These are phyloP conservation scores for Teratosphaeria viscida DNA, from an alignment of 2,329 filamentous ascomycete genomes.

Conservation along the genomic window DNA sequence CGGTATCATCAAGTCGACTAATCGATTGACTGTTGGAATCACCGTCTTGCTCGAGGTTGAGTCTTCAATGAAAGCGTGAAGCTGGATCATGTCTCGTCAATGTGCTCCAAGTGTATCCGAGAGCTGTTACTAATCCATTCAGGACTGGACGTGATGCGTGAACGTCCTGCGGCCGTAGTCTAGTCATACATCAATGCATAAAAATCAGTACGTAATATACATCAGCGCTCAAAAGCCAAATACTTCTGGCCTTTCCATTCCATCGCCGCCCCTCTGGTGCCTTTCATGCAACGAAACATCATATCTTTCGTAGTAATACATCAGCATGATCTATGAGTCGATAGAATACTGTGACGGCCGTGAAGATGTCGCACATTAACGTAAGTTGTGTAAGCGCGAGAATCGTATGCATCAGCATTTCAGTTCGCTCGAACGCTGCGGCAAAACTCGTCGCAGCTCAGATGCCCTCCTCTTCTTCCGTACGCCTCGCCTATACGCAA, in stretches of 20 bases:
- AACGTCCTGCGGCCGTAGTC: not conserved
- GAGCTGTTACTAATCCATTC: not conserved
- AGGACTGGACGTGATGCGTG: not conserved
- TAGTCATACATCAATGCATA: not conserved
- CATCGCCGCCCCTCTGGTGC: not conserved
- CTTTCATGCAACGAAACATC: not conserved
- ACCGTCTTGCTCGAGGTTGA: not conserved
- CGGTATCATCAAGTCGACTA: too few species aligned
- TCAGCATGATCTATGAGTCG: not conserved
- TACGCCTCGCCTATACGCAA: not conserved
- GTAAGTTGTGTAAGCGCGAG: not conserved
- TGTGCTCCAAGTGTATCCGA: not conserved
- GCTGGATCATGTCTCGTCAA: not conserved
- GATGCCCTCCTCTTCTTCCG: not conserved
- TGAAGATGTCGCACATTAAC: not conserved
- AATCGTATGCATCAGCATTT: conserved; percentile 1
- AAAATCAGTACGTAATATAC: not conserved
- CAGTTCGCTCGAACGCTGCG: conserved; percentile 2
- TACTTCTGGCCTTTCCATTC: not conserved
- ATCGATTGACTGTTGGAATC: too few species aligned
- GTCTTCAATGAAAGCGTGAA: not conserved
- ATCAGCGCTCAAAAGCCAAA: not conserved
- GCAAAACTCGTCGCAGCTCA: not conserved
- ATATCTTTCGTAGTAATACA: not conserved
- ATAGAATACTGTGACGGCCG: not conserved